Conservation (phyloP, 2,329 filamentous ascomycete species). For the Botrytis aclada region DNA sequence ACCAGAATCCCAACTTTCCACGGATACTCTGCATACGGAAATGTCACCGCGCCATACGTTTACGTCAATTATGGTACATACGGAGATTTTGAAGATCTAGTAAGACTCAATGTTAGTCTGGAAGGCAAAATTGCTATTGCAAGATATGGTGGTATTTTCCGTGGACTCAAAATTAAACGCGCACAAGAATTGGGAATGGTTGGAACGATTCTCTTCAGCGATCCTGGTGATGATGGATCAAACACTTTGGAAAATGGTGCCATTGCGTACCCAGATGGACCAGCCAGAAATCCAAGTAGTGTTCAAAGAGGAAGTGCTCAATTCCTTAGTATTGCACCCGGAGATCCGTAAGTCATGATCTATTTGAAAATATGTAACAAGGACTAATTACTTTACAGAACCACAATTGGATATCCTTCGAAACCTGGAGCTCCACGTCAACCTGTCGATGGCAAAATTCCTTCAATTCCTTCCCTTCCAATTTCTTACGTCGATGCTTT, state of each 20-base stretch:
- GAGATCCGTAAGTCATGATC: constrained; percentile 66
- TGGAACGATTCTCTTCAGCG: constrained; percentile 79
- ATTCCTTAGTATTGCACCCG: constrained; percentile 67
- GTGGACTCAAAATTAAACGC: constrained; percentile 88
- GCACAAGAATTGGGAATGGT: constrained; percentile 88
- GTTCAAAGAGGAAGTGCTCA: constrained; percentile 87
- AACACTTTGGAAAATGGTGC: constrained; percentile 79
- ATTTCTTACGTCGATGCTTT: constrained; percentile 86
- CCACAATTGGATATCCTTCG: constrained; percentile 90
- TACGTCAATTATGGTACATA: constrained; percentile 92
- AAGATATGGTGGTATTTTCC: constrained; percentile 83
- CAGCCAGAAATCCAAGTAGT: constrained; percentile 80
- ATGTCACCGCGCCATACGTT: constrained; percentile 83
- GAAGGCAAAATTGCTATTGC: constrained; percentile 82
- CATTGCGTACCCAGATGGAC: constrained; percentile 76
- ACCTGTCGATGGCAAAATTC: constrained; percentile 66
- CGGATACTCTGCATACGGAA: constrained; percentile 88
- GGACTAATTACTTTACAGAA: constrained; percentile 60
- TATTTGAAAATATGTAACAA: background rate
- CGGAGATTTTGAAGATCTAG: constrained; percentile 77
- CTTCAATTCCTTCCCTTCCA: constrained; percentile 85
- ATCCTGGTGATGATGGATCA: constrained; percentile 84
- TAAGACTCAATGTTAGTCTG: constrained; percentile 70
- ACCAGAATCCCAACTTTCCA: constrained; percentile 87
- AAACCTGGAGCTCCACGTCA: constrained; percentile 81